Percentiles rank a stretch among this genome's conserved stretches.
phyloP scores from a whole-genome alignment of 2,329 filamentous ascomycete species.

The Botrytis porri region DNA sequence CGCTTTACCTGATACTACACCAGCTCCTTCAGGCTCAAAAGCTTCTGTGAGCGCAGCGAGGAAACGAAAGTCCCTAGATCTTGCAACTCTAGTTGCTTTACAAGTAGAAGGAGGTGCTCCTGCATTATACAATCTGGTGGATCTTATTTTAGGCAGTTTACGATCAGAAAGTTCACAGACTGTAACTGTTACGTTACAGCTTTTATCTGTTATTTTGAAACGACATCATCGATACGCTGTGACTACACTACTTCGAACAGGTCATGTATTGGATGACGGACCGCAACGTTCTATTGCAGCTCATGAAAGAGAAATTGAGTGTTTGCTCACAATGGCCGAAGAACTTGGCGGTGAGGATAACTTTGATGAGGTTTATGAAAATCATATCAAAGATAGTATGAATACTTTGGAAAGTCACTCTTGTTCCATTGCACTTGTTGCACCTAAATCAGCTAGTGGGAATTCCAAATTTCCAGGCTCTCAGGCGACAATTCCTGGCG shows the following conservation, averaged over 20 bases:
- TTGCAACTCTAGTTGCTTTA: slow-evolving; percentile 74
- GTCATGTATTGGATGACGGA: slow-evolving; percentile 52
- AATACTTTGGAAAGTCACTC: slow-evolving; percentile 68
- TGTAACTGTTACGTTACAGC: slow-evolving; percentile 80
- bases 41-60: slow-evolving; percentile 66
- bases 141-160: slow-evolving; percentile 82
- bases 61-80: slow-evolving; percentile 83
- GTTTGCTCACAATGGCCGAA: slow-evolving; percentile 66
- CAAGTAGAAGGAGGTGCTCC: slow-evolving; percentile 75
- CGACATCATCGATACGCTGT: slow-evolving; percentile 86
- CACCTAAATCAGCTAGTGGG: slow-evolving; percentile 55
- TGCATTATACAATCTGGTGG: slow-evolving; percentile 86
- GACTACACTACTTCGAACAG: slow-evolving; percentile 69
- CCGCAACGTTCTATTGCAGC: slow-evolving; percentile 67
- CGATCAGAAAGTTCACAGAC: slow-evolving; percentile 84
- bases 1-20: slow-evolving; percentile 63
- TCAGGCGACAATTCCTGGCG: slow-evolving; percentile 55
- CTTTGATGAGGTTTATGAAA: slow-evolving; percentile 70
- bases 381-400: slow-evolving; percentile 68
- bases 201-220: slow-evolving; percentile 81
- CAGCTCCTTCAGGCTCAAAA: slow-evolving; percentile 36
- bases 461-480: slow-evolving; percentile 56
- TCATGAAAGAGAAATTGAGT: slow-evolving; percentile 71
- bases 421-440: slow-evolving; percentile 68
- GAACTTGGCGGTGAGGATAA: slow-evolving; percentile 65